Evolutionary conservation across 768 basidiomycete species (phyloP).

Genomic region (Podaxis sp.): DNA sequence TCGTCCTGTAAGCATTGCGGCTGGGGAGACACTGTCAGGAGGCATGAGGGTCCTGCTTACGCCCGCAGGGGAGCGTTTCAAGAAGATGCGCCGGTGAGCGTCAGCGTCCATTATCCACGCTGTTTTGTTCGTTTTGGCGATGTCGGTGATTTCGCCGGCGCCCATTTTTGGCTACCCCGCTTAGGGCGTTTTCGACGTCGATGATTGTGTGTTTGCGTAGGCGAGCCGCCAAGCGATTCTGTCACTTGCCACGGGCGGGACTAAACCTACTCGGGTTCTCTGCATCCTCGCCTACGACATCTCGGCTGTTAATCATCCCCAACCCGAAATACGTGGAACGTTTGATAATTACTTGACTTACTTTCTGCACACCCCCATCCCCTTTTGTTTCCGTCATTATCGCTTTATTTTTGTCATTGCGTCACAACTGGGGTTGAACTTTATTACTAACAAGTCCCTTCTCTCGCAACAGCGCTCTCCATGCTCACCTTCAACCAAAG

Average conservation of each 20-base stretch:
- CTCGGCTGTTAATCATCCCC: no score
- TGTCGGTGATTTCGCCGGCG: no score
- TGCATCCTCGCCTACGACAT: background rate
- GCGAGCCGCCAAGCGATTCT: background rate
- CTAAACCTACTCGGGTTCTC: background rate
- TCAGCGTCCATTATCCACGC: background rate
- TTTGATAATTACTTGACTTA: no score
- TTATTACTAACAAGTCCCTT: background rate
- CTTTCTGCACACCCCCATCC: no score
- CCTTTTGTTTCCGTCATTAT: no score
- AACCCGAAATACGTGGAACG: no score
- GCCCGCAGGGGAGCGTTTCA: conserved; percentile 57
- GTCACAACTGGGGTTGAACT: background rate
- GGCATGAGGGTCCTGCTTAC: conserved; percentile 59
- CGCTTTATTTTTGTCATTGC: background rate
- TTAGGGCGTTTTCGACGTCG: background rate
- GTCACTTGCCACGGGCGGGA: background rate
- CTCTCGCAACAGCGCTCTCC: conserved; percentile 45
- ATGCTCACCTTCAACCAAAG: conserved; percentile 59
- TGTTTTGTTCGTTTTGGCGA: no score
- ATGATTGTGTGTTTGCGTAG: background rate
- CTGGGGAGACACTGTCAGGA: conserved; percentile 57
- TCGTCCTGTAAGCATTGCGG: conserved; percentile 54
- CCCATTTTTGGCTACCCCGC: no score
- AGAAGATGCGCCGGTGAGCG: conserved; percentile 56